These are phyloP conservation scores for Penicillium sumatraense DNA, from an alignment of 2,329 filamentous ascomycete species.

Conservation along the genomic window DNA sequence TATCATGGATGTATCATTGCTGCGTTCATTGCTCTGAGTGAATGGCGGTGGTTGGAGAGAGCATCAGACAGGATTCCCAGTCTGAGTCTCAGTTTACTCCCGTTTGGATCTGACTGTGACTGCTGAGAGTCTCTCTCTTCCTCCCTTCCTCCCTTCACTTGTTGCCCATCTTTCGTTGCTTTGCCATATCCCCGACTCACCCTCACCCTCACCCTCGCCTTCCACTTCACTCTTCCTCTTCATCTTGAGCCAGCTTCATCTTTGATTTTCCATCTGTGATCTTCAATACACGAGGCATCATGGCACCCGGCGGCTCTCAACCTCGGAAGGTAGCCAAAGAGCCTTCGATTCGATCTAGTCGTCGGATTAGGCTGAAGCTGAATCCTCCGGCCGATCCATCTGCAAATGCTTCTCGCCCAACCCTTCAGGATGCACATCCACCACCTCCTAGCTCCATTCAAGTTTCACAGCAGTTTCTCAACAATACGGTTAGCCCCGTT, in stretches of 20 bases:
- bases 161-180: neutral
- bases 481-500: too few relatives aligned
- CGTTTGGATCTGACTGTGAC: neutral
- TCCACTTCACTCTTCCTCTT: neutral
- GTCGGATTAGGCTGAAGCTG: neutral
- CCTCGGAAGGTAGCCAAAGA: neutral
- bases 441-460: neutral
- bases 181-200: neutral
- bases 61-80: neutral
- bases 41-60: too few relatives aligned
- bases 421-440: neutral
- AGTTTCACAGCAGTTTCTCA: neutral
- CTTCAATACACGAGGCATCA: neutral
- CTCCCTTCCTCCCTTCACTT: too few relatives aligned
- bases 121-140: too few relatives aligned
- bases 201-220: neutral
- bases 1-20: neutral
- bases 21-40: neutral
- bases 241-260: neutral
- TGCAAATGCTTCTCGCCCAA: too few relatives aligned
- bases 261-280: neutral
- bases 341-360: neutral
- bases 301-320: neutral
- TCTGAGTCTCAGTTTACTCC: neutral
- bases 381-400: neutral